Percentiles rank a stretch among this genome's conserved stretches.
phyloP scores from a whole-genome alignment of 225 moss, liverwort and hornwort species.

The Rhytidiadelphus loreus region DNA sequence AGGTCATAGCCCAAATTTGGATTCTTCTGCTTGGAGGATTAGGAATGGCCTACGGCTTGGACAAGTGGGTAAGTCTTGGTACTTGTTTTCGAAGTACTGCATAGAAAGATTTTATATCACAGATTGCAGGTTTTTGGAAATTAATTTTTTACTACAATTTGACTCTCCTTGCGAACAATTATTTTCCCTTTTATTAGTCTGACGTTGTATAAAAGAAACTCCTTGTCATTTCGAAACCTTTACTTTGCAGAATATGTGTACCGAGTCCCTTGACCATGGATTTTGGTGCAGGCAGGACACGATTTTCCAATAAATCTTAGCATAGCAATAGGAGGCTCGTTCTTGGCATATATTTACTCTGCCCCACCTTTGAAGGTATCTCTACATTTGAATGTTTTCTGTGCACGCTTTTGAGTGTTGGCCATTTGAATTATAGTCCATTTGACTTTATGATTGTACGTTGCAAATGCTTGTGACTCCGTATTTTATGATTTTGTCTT shows the following conservation, averaged over 20 bases:
- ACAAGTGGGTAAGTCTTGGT: conserved; percentile 62
- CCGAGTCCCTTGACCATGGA: neutral
- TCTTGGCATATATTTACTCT: conserved; percentile 91
- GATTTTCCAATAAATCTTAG: conserved; percentile 69
- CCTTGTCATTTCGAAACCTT: neutral
- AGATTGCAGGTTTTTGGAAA: neutral
- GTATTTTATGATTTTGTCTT: neutral
- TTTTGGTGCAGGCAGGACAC: conserved; percentile 71
- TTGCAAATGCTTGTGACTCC: neutral
- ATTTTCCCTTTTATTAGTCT: neutral
- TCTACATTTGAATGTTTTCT: neutral
- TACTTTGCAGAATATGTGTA: neutral
- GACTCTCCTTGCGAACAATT: neutral
- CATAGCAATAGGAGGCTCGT: conserved; percentile 70
- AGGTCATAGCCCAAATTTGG: conserved; percentile 92
- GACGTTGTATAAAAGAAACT: neutral
- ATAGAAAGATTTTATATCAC: neutral
- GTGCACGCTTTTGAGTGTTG: neutral
- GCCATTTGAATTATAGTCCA: neutral
- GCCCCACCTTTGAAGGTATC: conserved; percentile 89
- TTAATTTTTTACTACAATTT: neutral
- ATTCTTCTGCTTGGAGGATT: conserved; percentile 79
- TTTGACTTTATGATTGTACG: neutral
- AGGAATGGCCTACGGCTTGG: conserved; percentile 68
- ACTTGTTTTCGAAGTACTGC: neutral